Conservation (phyloP, 2,329 filamentous ascomycete species). For the Alternaria conjuncta region DNA sequence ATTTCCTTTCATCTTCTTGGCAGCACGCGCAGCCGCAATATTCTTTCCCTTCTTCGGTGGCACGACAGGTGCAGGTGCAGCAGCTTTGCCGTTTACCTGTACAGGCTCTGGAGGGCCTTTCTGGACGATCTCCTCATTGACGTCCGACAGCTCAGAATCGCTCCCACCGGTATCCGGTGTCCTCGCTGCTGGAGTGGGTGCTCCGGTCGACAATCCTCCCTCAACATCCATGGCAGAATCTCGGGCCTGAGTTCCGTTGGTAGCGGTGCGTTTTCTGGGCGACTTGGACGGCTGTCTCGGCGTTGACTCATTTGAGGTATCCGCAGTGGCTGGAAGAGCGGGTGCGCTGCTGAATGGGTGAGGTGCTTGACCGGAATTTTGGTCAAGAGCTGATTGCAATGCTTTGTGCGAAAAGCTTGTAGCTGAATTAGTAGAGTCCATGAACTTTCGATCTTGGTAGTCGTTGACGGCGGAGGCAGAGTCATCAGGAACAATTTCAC, state of each 20-base stretch:
- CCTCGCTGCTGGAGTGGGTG: constrained; percentile 34
- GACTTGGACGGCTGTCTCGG: constrained; percentile 40
- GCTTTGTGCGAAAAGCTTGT: constrained; percentile 29
- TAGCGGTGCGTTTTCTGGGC: constrained; percentile 35
- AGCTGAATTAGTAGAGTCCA: constrained; percentile 3
- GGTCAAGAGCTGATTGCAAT: constrained; percentile 22
- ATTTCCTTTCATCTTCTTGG: constrained; percentile 41
- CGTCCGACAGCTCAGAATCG: constrained; percentile 47
- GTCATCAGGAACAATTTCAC: constrained; percentile 34
- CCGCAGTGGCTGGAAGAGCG: constrained; percentile 27
- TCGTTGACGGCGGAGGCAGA: constrained; percentile 30
- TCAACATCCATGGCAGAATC: constrained; percentile 27
- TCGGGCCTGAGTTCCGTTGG: constrained; percentile 28
- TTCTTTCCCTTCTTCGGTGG: constrained; percentile 38
- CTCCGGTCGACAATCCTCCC: constrained; percentile 34
- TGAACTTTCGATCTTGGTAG: constrained; percentile 19
- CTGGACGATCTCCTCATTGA: constrained; percentile 48
- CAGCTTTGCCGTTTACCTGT: constrained; percentile 31
- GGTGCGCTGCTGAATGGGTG: constrained; percentile 41
- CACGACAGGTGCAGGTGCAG: constrained; percentile 20
- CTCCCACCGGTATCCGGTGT: constrained; percentile 38
- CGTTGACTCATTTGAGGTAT: constrained; percentile 34
- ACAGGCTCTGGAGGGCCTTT: constrained; percentile 41
- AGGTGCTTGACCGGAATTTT: constrained; percentile 16
- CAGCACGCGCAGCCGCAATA: constrained; percentile 31